Evolutionary conservation across 805 yeast species (phyloP), one percentile per base, ranked within the genome.

Genomic region (Saccharomycodes ludwigii): DNA sequence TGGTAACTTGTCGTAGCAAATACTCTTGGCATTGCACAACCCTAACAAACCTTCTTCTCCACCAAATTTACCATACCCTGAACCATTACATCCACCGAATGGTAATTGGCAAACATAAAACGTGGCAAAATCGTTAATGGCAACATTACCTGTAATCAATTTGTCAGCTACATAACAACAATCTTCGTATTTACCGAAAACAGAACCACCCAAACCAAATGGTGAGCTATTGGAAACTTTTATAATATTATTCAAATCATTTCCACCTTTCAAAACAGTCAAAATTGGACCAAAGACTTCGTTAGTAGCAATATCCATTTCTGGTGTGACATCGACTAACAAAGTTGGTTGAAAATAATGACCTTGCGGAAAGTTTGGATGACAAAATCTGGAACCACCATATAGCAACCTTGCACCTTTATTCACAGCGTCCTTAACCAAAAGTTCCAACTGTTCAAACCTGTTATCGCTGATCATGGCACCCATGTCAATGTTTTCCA

Each of bases 1-100:
- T 16, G 88, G 75, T 28, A 78, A 68, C 40, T 71, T 74, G 58
- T 91, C 97, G 62, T 71, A 79, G 38, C 95, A 85, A 3, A 91
- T 71, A 27, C 93, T 75, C 50, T 91, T 91, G 33, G 84, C 81
- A 35, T 75, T 66, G 53, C 97, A 88, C 27, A 91, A 62, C 0
- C 95, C 96, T 24, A 83, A 71, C 26, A 91, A 64, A 2, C 99
- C 99, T 63, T 91, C 99, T 51, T 79, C 94, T 29, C 99, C 99
- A 15, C 95, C 95, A 61, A 91, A 91, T 52, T 88, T 88, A 35
- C 98, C 98, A 50, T 85, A 91, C 0, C 99, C 99, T 5, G 94
- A 80, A 28, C 85, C 91, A 43, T 76, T 76, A 18, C 71, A 71
- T 19, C 99, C 99, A 33, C 99, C 99, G 58, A 91, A 91, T 20